Conservation (phyloP, 2,329 filamentous ascomycete species). For the Davidsoniella australis region DNA sequence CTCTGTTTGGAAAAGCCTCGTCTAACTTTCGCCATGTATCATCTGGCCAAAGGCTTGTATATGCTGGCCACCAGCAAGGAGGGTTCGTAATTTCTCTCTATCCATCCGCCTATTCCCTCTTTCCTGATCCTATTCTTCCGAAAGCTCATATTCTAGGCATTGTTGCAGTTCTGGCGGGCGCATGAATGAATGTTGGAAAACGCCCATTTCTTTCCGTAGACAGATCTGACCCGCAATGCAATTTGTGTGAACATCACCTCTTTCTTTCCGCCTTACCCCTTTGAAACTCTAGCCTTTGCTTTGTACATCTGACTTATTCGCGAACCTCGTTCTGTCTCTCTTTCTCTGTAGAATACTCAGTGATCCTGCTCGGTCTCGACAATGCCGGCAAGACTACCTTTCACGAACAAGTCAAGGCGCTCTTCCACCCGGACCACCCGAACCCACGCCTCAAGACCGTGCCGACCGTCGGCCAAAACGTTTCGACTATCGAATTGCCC, state of each 20-base stretch:
- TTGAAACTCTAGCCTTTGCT: conserved; percentile 8
- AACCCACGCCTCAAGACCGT: conserved; percentile 68
- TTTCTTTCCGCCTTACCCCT: conserved; percentile 4
- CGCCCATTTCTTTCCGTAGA: too few relatives aligned
- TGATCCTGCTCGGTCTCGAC: conserved; percentile 90
- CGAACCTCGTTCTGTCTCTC: conserved; percentile 1
- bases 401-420: conserved; percentile 85
- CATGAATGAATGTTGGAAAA: background rate
- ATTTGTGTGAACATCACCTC: too few relatives aligned
- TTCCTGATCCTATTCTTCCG: background rate
- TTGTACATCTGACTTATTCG: background rate
- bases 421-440: conserved; percentile 50
- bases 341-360: conserved; percentile 62
- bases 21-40: conserved; percentile 51
- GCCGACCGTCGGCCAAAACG: conserved; percentile 93
- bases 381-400: conserved; percentile 98
- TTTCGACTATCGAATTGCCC: conserved; percentile 73
- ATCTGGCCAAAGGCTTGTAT: conserved; percentile 88
- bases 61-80: conserved; percentile 94
- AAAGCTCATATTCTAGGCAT: too few relatives aligned
- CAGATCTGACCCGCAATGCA: too few relatives aligned
- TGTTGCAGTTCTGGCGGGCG: too few relatives aligned
- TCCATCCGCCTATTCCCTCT: background rate
- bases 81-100: conserved; percentile 33
- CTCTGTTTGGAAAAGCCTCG: background rate